These are phyloP conservation scores for Delonix regia DNA, from an alignment of 306 rosid species.

Conservation along the genomic window DNA sequence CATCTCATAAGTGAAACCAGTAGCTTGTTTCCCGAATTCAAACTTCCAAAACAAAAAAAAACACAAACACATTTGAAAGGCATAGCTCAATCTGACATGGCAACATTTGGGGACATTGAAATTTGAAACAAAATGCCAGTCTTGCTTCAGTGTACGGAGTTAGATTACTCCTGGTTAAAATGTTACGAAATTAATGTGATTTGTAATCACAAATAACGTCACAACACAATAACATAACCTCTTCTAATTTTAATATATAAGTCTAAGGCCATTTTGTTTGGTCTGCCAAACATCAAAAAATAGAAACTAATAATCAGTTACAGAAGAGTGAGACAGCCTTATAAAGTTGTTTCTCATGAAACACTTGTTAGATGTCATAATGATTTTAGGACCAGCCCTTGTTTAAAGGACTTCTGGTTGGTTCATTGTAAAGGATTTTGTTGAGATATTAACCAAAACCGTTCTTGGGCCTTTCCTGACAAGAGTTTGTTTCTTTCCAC, in stretches of 20 bases:
- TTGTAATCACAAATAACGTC: neutral
- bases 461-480: neutral
- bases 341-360: neutral
- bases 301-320: neutral
- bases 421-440: neutral
- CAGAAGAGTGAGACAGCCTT: neutral
- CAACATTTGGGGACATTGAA: neutral
- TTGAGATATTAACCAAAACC: neutral
- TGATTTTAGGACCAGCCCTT: slow-evolving; percentile 1
- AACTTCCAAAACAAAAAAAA: neutral
- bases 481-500: neutral
- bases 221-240: neutral
- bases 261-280: neutral
- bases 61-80: neutral
- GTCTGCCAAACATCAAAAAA: neutral
- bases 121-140: slow-evolving; percentile 7
- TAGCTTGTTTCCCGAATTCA: slow-evolving; percentile 1
- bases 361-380: neutral
- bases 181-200: neutral
- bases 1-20: neutral
- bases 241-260: neutral
- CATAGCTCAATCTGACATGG: neutral
- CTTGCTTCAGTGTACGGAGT: neutral
- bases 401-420: slow-evolving; percentile 16
- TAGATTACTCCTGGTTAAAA: neutral